Evolutionary conservation across 495 filamentous ascomycete species (phyloP), one percentile per base, ranked within the genome.

Genomic region (Aspergillus saccharolyticus): DNA sequence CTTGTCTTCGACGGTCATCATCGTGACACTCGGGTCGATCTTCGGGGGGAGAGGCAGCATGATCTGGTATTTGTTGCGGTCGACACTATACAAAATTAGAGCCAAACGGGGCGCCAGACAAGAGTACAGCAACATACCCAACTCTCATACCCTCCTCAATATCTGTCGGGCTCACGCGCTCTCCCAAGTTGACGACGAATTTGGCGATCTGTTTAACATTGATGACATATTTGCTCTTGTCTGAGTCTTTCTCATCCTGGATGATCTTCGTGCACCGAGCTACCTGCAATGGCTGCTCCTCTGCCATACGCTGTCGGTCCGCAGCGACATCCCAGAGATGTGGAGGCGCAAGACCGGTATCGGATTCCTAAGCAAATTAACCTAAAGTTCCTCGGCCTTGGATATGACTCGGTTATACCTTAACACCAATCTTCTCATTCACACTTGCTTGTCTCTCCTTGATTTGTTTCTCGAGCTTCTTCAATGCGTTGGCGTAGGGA

Each of bases 1-100:
- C 80, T 98, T 98, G 73, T 98, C 94, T 78, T 98, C 94, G 53
- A 98, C 94, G 16, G 94, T 97, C 94, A 98, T 98, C 94, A 98
- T 98, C 51, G 94, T 98, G 62, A 98, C 94, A 63, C 89, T 94
- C 52, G 94, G 92, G 68, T 98, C 94, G 82, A 98, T 98, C 80
- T 97, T 98, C 12, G 94, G 94, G 21, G 94, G 94, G n/a, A 98
- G 81, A 48, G 94, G 94, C 19, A 98, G 80, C 58, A 97, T 83
- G 63, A 98, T 98, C 77, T 98, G 94, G 72, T 97, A 98, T 78
- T 97, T 97, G 77, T 96, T 96, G 46, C 94, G 84, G 73, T 98
- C 94, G 74, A 98, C 94, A 74, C 89, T 88, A 56, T 30, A 30
- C 16, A 53, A 3, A 12, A 14, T 42, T 39, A 18, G 4, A 44